Evolutionary conservation across 2,329 filamentous ascomycete genomes (phyloP).

Genomic region (Tolypocladium pustulatum): DNA sequence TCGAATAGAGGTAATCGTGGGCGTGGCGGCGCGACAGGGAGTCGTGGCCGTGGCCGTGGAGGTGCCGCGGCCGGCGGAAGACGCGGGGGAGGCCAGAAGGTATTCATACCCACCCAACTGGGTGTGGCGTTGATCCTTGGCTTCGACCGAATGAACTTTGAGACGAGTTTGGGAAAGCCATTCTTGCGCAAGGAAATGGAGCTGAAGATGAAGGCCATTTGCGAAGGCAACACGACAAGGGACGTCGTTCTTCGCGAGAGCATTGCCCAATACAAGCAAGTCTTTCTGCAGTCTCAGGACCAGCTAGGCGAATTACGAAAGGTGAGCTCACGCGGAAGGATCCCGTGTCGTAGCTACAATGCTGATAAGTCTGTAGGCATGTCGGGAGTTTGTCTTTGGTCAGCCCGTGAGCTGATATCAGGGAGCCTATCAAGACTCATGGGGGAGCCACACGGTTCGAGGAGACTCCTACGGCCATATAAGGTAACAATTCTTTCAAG

Average conservation of each 20-base stretch:
- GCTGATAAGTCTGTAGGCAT: neutral
- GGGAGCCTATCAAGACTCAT: too few relatives aligned
- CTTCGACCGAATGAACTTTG: slow-evolving; percentile 88
- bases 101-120: slow-evolving; percentile 87
- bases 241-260: slow-evolving; percentile 71
- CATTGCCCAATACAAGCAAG: slow-evolving; percentile 73
- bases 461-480: too few relatives aligned
- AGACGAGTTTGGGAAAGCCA: slow-evolving; percentile 87
- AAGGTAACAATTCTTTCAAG: too few relatives aligned
- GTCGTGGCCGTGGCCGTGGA: slow-evolving; percentile 23
- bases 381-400: slow-evolving; percentile 20
- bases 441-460: too few relatives aligned
- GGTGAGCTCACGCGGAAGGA: slow-evolving; percentile 31
- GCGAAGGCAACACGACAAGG: slow-evolving; percentile 70
- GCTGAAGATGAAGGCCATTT: slow-evolving; percentile 91
- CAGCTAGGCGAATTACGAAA: slow-evolving; percentile 57
- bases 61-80: slow-evolving; percentile 30
- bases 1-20: slow-evolving; percentile 36
- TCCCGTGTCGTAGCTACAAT: neutral
- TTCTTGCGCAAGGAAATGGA: slow-evolving; percentile 98
- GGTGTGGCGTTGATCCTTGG: slow-evolving; percentile 88
- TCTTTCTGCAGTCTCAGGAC: slow-evolving; percentile 73
- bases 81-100: slow-evolving; percentile 47
- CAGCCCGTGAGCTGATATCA: slow-evolving; percentile 1
- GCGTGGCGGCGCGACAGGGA: slow-evolving; percentile 33